Percentiles rank a stretch among this genome's conserved stretches.
These are phyloP conservation scores for Colletotrichum navitas DNA, from an alignment of 2,329 filamentous ascomycete genomes.

Conservation along the genomic window DNA sequence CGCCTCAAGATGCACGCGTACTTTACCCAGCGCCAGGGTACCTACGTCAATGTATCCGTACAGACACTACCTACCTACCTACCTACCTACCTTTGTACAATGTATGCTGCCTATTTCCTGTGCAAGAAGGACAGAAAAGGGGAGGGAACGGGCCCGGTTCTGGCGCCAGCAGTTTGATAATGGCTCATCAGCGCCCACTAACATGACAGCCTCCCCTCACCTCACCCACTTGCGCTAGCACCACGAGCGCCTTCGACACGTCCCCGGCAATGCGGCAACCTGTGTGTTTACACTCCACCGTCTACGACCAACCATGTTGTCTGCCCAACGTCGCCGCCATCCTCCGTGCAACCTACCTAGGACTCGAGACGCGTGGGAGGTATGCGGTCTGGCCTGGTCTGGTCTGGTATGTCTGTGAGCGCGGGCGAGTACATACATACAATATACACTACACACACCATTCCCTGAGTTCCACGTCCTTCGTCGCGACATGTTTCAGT, in stretches of 20 bases:
- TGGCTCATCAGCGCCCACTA: background rate
- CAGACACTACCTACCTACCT: too few relatives aligned
- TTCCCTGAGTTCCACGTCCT: slow-evolving; percentile 28
- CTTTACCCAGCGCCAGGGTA: background rate
- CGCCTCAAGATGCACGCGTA: slow-evolving; percentile 3
- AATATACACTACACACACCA: too few relatives aligned
- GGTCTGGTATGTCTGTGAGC: slow-evolving; percentile 1
- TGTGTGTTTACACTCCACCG: background rate
- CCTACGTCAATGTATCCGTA: background rate
- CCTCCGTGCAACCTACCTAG: too few relatives aligned
- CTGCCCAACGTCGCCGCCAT: background rate
- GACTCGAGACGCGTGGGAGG: slow-evolving; percentile 4
- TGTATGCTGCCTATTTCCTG: too few relatives aligned
- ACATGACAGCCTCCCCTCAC: background rate
- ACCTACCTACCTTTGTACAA: too few relatives aligned
- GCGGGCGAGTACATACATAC: background rate
- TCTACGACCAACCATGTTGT: background rate
- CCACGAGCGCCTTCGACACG: background rate
- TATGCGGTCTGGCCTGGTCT: background rate
- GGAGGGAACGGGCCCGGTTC: slow-evolving; percentile 7
- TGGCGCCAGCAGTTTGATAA: slow-evolving; percentile 8
- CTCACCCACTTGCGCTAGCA: too few relatives aligned
- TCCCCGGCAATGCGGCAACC: background rate
- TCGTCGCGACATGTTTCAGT: slow-evolving; percentile 33
- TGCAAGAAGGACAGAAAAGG: too few relatives aligned